phyloP scores from a whole-genome alignment of 2,329 filamentous ascomycete genomes.

The Cladorrhinum sp. region DNA sequence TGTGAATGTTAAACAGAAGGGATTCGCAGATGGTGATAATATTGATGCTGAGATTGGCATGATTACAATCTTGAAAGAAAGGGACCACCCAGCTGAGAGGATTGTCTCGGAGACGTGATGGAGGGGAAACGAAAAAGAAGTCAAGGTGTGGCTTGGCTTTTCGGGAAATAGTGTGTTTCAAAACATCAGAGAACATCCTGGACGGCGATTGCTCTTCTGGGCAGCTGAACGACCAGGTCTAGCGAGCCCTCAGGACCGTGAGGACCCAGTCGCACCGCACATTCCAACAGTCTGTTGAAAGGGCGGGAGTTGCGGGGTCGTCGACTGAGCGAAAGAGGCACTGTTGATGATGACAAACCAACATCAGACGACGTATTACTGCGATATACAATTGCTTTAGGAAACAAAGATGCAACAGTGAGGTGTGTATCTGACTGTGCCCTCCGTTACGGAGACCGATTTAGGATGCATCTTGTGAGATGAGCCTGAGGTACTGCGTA shows the following conservation, averaged over 20 bases:
- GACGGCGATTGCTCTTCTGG: not conserved
- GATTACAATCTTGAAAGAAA: not conserved
- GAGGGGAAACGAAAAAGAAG: not conserved
- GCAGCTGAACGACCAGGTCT: not conserved
- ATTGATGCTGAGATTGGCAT: not conserved
- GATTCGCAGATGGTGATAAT: not conserved
- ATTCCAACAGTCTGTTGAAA: not conserved
- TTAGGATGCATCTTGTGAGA: not conserved
- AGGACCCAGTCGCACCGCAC: not conserved
- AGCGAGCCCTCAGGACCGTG: constrained; percentile 1
- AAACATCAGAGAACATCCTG: not conserved
- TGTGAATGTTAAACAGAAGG: not conserved
- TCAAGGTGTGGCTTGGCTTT: constrained; percentile 7
- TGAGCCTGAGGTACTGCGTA: not conserved
- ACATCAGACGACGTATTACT: not conserved
- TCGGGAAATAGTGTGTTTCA: constrained; percentile 9
- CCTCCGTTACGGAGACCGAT: not conserved
- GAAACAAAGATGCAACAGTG: not conserved
- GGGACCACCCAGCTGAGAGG: not conserved
- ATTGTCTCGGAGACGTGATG: not conserved
- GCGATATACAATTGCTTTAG: not conserved
- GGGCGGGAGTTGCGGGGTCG: not conserved
- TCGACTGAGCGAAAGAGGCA: no score
- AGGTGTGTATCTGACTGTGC: not conserved
- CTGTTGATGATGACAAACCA: not conserved